A percentile compares a stretch with the other conserved stretches of the same genome.
Evolutionary conservation across 2,329 filamentous ascomycete genomes (phyloP).

Genomic region (Ophiobolus disseminans): DNA sequence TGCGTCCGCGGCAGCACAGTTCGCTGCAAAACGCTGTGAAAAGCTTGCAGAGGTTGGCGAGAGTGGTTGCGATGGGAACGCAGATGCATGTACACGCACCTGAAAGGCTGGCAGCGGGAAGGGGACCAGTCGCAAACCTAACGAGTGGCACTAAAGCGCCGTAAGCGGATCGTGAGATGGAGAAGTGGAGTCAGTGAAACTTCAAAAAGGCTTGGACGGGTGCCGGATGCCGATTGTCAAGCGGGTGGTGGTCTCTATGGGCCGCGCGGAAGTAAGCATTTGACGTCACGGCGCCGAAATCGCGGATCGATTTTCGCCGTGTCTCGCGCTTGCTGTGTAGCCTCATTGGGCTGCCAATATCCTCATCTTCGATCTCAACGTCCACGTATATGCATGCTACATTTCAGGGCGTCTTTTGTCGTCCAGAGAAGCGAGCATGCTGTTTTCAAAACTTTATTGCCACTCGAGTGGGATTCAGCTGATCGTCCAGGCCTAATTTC

Average conservation of each 20-base stretch:
- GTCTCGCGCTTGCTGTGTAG: neutral
- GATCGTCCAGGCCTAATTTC: too few species aligned
- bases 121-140: neutral
- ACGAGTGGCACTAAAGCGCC: too few species aligned
- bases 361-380: too few species aligned
- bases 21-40: conserved; percentile 12
- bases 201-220: neutral
- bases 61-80: conserved; percentile 3
- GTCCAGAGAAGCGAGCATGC: too few species aligned
- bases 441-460: too few species aligned
- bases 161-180: conserved; percentile 1
- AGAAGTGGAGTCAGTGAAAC: neutral
- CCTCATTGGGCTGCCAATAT: conserved; percentile 1
- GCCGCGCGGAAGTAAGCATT: conserved; percentile 4
- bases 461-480: too few species aligned
- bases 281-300: neutral
- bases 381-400: too few species aligned
- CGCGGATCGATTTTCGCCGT: too few species aligned
- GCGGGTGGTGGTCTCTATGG: neutral
- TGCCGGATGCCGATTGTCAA: too few species aligned
- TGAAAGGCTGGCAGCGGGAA: neutral
- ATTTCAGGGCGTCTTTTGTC: too few species aligned
- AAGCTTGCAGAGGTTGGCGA: conserved; percentile 6
- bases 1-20: conserved; percentile 11
- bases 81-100: neutral